Evolutionary conservation across 768 basidiomycete genomes (phyloP).

Genomic region (Boletellus ananiceps): DNA sequence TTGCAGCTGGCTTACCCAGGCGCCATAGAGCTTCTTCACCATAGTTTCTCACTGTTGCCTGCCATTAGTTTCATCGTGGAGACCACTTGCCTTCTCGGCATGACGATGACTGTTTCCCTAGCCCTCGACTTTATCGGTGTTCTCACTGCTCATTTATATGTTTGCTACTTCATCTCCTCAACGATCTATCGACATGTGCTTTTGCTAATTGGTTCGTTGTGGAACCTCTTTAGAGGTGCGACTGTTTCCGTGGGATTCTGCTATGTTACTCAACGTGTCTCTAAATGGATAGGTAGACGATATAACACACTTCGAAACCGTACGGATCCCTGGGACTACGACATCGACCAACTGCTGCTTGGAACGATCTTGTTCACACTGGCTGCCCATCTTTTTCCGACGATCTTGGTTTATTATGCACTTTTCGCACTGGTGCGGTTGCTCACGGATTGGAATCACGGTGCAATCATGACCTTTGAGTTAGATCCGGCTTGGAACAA

Average conservation of each 20-base stretch:
- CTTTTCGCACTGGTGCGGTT: slow-evolving; percentile 62
- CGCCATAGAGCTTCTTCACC: slow-evolving; percentile 18
- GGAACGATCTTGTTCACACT: slow-evolving; percentile 88
- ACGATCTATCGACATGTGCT: slow-evolving; percentile 59
- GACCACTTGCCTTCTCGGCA: slow-evolving; percentile 37
- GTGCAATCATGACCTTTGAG: not conserved
- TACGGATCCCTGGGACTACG: slow-evolving; percentile 88
- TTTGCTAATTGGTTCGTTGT: slow-evolving; percentile 59
- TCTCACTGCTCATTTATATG: slow-evolving; percentile 65
- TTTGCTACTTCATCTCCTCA: slow-evolving; percentile 63
- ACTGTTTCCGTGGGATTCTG: not conserved
- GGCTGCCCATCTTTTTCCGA: slow-evolving; percentile 77
- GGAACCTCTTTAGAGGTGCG: slow-evolving; percentile 87
- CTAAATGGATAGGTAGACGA: slow-evolving; percentile 61
- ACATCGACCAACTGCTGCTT: slow-evolving; percentile 90
- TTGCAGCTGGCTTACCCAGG: slow-evolving; percentile 7
- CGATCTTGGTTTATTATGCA: slow-evolving; percentile 79
- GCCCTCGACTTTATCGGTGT: slow-evolving; percentile 61
- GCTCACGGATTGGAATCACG: not conserved
- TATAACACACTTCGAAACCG: slow-evolving; percentile 82
- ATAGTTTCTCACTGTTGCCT: slow-evolving; percentile 19
- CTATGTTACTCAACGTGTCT: not conserved
- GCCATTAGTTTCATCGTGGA: slow-evolving; percentile 33
- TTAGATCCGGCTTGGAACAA: slow-evolving; percentile 51
- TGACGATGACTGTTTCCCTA: slow-evolving; percentile 65